Evolutionary conservation across 495 filamentous ascomycete species (phyloP), one percentile per base, ranked within the genome.

Genomic region (Penicillium soppii): DNA sequence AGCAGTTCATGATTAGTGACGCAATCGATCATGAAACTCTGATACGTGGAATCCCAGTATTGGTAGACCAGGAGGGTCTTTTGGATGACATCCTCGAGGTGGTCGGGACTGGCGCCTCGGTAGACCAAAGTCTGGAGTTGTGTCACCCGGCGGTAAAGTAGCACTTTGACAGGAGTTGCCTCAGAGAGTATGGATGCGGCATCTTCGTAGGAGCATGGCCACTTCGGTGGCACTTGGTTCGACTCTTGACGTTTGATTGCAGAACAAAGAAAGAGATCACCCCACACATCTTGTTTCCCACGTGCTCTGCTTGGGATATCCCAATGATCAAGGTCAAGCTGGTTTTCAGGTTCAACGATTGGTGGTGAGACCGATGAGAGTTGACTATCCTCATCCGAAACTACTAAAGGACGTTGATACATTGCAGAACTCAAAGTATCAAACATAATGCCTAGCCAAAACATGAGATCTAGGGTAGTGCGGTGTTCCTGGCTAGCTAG

Each of bases 381-480:
- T 47, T 66, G 55, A 40, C 73, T 76, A 51, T 79, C 75, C 48
- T 75, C 72, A 44, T 77, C 75, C 6, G 73, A 68, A 4, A 79
- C 67, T 12, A 73, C 70, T 3, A 72, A 52, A 2, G 71, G 73
- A 5, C 73, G 66, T 29, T 72, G 65, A 44, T 72, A 59, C 64
- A 77, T 76, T n/a, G 73, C 73, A 10, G 75, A 63, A 19, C 70
- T 72, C 15, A 75, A 48, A 1, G 75, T 79, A 44, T 79, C 75
- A 42, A 77, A 75, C 75, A 78, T 79, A n/a, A 79, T 55, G 0
- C 67, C 72, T 13, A 79, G 63, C 75, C 75, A 79, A 43, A 68
- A 74, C n/a, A 79, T 53, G 8, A 74, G 65, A 38, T 66, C 61
- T 5, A 78, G 55, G 0, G 75, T 78, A 21, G 58, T 53, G 33